Conservation (phyloP, 768 basidiomycete genomes). For the Hericium alpestre region DNA sequence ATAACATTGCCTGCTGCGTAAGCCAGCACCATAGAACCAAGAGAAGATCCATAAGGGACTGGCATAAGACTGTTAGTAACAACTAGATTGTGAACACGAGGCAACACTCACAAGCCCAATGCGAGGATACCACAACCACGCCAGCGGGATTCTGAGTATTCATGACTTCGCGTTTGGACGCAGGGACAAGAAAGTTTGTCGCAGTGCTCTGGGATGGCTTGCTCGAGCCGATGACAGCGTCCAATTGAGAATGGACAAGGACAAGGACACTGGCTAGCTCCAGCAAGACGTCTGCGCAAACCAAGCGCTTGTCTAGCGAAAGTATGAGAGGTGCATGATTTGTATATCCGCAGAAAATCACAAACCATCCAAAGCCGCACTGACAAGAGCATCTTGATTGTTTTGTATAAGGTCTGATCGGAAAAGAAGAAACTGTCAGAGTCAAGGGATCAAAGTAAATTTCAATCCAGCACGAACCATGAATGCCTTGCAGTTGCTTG, state of each 20-base stretch:
- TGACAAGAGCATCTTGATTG: not conserved
- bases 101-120: conserved; percentile 1
- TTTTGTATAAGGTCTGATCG: conserved; percentile 2
- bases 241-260: not conserved
- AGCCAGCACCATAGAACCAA: not conserved
- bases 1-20: conserved; percentile 1
- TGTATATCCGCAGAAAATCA: not conserved
- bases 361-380: not conserved
- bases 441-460: too few relatives aligned
- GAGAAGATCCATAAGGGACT: conserved; percentile 3
- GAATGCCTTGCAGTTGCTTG: conserved; percentile 4
- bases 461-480: not conserved
- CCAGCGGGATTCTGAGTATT: not conserved
- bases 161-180: not conserved
- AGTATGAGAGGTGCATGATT: not conserved
- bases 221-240: not conserved
- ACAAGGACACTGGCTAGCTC: not conserved
- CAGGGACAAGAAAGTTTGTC: not conserved
- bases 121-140: not conserved
- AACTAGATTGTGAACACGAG: not conserved
- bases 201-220: not conserved
- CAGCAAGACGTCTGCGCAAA: not conserved
- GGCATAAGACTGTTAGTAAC: not conserved
- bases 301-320: conserved; percentile 1
- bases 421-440: too few relatives aligned